These are phyloP conservation scores for Fusarium equiseti DNA, from an alignment of 2,329 filamentous ascomycete species.

Conservation along the genomic window DNA sequence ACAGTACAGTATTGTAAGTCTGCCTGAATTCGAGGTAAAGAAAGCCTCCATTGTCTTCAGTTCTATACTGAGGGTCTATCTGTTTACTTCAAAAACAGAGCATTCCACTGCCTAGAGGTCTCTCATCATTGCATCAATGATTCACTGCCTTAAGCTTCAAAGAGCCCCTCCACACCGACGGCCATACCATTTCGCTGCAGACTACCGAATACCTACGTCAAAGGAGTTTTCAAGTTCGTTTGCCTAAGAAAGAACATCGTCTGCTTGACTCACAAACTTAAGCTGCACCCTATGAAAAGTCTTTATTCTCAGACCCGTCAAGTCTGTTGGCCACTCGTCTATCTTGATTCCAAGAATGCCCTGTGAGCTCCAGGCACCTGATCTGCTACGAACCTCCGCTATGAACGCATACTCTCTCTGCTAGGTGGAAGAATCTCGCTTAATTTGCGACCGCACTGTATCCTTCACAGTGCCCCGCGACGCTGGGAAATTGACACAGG, in stretches of 20 bases:
- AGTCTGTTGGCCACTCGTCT: neutral
- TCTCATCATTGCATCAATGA: conserved; percentile 4
- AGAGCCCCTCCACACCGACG: conserved; percentile 31
- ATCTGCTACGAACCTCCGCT: conserved; percentile 12
- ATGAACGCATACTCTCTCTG: conserved; percentile 20
- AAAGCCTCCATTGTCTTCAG: neutral
- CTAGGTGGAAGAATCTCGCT: conserved; percentile 33
- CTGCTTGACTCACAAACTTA: neutral
- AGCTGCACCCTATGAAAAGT: neutral
- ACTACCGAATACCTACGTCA: neutral
- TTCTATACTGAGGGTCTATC: neutral
- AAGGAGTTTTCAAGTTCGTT: neutral
- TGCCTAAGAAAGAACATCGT: neutral
- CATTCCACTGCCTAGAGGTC: neutral
- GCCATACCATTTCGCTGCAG: conserved; percentile 1
- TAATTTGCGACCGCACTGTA: conserved; percentile 31
- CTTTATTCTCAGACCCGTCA: neutral
- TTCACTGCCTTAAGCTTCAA: conserved; percentile 10
- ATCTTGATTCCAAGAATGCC: conserved; percentile 13
- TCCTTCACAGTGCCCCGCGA: conserved; percentile 31
- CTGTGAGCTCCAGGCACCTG: conserved; percentile 4
- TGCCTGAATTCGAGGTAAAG: neutral
- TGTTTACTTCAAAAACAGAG: neutral
- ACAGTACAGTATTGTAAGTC: neutral
- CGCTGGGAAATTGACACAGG: conserved; percentile 34